These are phyloP conservation scores for Plenodomus tracheiphilus DNA, from an alignment of 2,329 filamentous ascomycete species.

Conservation along the genomic window DNA sequence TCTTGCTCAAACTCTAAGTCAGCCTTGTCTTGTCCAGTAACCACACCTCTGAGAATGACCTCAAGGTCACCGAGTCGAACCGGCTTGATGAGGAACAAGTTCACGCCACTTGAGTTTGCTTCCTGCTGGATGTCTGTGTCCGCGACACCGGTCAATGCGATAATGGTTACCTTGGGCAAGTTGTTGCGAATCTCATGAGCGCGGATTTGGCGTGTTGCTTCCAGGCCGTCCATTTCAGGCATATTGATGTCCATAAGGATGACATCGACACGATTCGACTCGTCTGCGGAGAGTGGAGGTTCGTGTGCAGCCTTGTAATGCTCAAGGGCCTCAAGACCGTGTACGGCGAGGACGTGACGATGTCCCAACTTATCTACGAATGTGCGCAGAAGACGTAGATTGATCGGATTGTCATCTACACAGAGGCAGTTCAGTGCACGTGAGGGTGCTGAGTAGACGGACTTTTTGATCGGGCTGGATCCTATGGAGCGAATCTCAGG, in stretches of 20 bases:
- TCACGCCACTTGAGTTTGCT: constrained; percentile 57
- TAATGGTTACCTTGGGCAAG: constrained; percentile 50
- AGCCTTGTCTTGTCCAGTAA: constrained; percentile 32
- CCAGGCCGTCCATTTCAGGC: constrained; percentile 46
- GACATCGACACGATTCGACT: constrained; percentile 29
- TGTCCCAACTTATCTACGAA: constrained; percentile 43
- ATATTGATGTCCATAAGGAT: constrained; percentile 45
- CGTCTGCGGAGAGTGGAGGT: constrained; percentile 5
- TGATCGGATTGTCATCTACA: constrained; percentile 48
- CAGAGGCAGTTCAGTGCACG: constrained; percentile 38
- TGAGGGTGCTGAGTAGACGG: constrained; percentile 16
- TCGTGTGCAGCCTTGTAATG: constrained; percentile 27
- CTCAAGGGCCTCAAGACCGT: constrained; percentile 44
- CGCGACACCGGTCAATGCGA: constrained; percentile 58
- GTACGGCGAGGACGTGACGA: constrained; percentile 35
- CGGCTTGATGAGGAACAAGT: constrained; percentile 60
- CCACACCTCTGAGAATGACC: constrained; percentile 43
- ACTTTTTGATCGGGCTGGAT: constrained; percentile 20
- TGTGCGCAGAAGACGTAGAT: constrained; percentile 41
- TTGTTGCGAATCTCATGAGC: constrained; percentile 51
- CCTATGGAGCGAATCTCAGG: constrained; percentile 33
- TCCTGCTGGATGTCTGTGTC: constrained; percentile 55
- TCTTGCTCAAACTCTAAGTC: constrained; percentile 19
- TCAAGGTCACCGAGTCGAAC: constrained; percentile 51
- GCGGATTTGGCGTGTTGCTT: constrained; percentile 47